These are phyloP conservation scores for Sonneratia alba DNA, from an alignment of 345 rosid species.

Conservation along the genomic window DNA sequence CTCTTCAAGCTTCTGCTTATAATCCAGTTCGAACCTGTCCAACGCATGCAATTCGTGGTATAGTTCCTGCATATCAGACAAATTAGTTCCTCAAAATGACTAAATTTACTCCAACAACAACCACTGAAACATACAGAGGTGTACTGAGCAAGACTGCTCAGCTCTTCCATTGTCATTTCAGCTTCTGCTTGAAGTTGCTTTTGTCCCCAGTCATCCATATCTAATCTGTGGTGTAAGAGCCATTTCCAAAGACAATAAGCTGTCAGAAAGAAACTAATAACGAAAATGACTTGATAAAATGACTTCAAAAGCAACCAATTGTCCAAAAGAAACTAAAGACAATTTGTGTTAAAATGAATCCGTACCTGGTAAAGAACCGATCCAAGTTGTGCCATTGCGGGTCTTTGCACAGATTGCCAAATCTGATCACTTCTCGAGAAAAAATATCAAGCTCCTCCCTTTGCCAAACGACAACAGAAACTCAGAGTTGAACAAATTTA, in stretches of 20 bases:
- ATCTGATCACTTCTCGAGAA: slow-evolving; percentile 74
- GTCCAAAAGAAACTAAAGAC: background rate
- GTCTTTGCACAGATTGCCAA: slow-evolving; percentile 83
- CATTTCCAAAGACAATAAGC: slow-evolving; percentile 12
- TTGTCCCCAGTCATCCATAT: slow-evolving; percentile 32
- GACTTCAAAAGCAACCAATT: slow-evolving; percentile 8
- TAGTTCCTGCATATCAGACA: slow-evolving; percentile 39
- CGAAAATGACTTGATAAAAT: slow-evolving; percentile 10
- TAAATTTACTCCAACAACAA: slow-evolving; percentile 1
- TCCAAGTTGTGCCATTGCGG: slow-evolving; percentile 87
- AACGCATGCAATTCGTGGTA: slow-evolving; percentile 58
- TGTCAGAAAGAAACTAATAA: slow-evolving; percentile 2
- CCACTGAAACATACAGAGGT: slow-evolving; percentile 59
- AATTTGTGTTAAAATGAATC: background rate
- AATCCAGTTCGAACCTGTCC: slow-evolving; percentile 66
- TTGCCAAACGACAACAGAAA: slow-evolving; percentile 1
- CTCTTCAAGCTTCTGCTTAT: slow-evolving; percentile 39
- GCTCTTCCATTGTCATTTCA: slow-evolving; percentile 56
- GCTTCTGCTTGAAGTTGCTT: slow-evolving; percentile 42
- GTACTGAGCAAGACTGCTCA: slow-evolving; percentile 56
- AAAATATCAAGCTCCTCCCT: slow-evolving; percentile 86
- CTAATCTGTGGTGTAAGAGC: slow-evolving; percentile 41
- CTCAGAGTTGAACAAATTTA: background rate
- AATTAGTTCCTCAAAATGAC: background rate
- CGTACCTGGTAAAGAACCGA: slow-evolving; percentile 64